phyloP scores from a whole-genome alignment of 2,329 filamentous ascomycete species.

The Calonectria leucothoes region DNA sequence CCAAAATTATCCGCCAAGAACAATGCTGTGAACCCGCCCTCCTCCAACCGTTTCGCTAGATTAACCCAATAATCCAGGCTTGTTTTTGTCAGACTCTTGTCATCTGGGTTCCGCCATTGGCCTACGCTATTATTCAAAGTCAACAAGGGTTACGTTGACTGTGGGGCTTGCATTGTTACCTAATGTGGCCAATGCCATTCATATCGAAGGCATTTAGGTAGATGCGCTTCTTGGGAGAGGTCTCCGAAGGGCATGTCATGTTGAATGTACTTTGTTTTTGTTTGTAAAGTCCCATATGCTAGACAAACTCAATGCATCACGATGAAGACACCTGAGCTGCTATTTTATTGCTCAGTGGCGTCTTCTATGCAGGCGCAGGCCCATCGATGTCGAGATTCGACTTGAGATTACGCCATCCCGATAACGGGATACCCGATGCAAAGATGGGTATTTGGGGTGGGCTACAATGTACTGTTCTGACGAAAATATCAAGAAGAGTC shows the following conservation, averaged over 20 bases:
- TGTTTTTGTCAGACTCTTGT: constrained; percentile 22
- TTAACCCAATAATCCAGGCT: constrained; percentile 71
- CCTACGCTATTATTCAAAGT: constrained; percentile 11
- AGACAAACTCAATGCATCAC: too few species aligned
- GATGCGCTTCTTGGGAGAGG: constrained; percentile 20
- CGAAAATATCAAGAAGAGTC: neutral
- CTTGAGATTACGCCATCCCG: neutral
- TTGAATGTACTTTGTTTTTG: neutral
- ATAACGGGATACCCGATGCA: neutral
- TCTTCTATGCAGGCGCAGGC: too few species aligned
- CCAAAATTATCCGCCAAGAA: constrained; percentile 69
- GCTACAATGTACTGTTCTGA: neutral
- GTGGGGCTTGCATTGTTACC: neutral
- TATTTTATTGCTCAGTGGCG: neutral
- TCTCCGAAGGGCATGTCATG: neutral
- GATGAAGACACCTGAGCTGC: neutral
- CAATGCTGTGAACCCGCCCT: constrained; percentile 70
- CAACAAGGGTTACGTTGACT: neutral
- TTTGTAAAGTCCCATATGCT: neutral
- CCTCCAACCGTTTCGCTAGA: constrained; percentile 69
- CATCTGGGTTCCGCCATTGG: constrained; percentile 27
- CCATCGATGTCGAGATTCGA: neutral
- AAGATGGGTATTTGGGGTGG: too few species aligned
- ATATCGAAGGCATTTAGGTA: constrained; percentile 29
- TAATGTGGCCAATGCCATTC: constrained; percentile 24